Percentiles rank a stretch among this genome's conserved stretches.
These are phyloP conservation scores for Solanum peruvianum DNA, from an alignment of 257 asterid genomes.

Conservation along the genomic window DNA sequence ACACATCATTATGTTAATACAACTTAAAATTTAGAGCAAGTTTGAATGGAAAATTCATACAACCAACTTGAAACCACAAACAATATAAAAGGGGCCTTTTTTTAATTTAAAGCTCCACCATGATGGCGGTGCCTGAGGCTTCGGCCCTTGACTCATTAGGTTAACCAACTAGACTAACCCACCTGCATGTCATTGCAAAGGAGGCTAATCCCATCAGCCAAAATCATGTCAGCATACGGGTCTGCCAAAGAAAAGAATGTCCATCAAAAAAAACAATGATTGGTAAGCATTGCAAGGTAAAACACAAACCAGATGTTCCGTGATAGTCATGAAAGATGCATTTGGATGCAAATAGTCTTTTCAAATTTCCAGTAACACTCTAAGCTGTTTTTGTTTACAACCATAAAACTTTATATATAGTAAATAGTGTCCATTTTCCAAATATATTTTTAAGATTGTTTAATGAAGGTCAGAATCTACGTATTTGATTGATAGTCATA, in stretches of 20 bases:
- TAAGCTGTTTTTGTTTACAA: not conserved
- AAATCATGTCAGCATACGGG: conserved; percentile 31
- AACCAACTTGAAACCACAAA: not conserved
- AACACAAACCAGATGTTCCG: not conserved
- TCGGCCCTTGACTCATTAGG: not conserved
- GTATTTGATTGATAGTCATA: not conserved
- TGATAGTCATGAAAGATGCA: not conserved
- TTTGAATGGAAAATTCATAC: not conserved
- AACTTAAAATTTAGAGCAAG: not conserved
- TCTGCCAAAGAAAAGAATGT: conserved; percentile 15
- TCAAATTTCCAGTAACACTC: not conserved
- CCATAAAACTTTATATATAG: not conserved
- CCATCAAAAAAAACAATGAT: not conserved
- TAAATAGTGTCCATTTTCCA: not conserved
- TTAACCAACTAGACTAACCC: not conserved
- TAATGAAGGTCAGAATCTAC: not conserved
- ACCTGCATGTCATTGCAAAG: conserved; percentile 46
- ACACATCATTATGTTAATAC: not conserved
- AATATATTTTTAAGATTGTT: not conserved
- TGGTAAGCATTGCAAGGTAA: not conserved
- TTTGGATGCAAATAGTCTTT: not conserved
- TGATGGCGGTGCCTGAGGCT: not conserved
- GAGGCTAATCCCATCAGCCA: conserved; percentile 43
- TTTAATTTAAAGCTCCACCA: not conserved
- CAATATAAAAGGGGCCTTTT: not conserved